Evolutionary conservation across 148 eudicot genomes (phyloP).

Genomic region (Persicaria tinctoria): DNA sequence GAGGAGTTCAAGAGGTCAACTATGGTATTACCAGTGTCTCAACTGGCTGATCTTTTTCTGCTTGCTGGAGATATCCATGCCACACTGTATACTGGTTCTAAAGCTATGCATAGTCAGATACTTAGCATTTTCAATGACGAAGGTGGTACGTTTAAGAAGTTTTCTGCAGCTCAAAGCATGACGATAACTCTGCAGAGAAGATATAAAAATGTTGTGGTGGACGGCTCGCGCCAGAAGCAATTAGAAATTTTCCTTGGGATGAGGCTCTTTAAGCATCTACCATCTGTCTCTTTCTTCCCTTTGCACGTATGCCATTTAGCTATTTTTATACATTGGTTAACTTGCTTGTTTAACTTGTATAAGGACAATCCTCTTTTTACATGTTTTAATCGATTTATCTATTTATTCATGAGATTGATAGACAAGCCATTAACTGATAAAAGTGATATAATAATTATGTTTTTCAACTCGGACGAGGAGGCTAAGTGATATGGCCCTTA

Average conservation of each 20-base stretch:
- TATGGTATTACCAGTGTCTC: conserved; percentile 67
- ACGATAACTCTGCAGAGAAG: conserved; percentile 86
- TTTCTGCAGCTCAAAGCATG: conserved; percentile 94
- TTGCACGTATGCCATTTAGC: conserved; percentile 50
- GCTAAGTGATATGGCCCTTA: no score
- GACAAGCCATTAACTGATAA: not conserved
- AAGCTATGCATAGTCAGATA: conserved; percentile 99
- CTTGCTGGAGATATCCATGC: conserved; percentile 95
- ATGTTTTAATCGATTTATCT: not conserved
- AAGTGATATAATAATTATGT: no score
- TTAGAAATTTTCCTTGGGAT: conserved; percentile 84
- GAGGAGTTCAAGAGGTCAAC: conserved; percentile 93
- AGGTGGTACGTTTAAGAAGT: conserved; percentile 81
- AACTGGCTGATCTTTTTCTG: conserved; percentile 76
- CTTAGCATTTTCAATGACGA: conserved; percentile 80
- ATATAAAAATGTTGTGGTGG: conserved; percentile 85
- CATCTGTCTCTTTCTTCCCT: conserved; percentile 59
- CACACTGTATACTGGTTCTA: conserved; percentile 92
- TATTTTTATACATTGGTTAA: not conserved
- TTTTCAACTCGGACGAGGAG: no score
- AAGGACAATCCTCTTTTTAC: not conserved
- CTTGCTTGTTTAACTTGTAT: not conserved
- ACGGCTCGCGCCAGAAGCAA: conserved; percentile 94
- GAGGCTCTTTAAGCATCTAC: conserved; percentile 87
- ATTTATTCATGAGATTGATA: not conserved